Base-by-base conservation (phyloP, 768 basidiomycete species). In the Pleurotus djamor region DNA sequence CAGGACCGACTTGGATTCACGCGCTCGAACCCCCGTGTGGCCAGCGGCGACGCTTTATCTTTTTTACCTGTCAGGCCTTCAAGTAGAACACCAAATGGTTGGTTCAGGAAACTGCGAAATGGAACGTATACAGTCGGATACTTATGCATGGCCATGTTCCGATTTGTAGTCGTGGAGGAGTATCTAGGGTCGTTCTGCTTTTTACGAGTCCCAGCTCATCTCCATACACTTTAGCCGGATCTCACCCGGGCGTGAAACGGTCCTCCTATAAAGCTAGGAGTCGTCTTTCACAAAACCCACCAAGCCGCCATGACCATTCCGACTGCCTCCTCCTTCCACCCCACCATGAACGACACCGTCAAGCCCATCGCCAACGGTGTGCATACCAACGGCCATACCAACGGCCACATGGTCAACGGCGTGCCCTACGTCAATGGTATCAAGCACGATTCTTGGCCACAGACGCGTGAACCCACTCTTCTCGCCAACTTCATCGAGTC, bases 401-500 rank as follows among this genome's bases (percentile, higher is more conserved):
- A 43, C 41, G 21, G 21, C 21, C 21, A 41, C 4, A 41, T n/a
- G 35, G 16, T 35, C 4, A 54, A 54, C 16, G 47, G 47, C 47
- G 21, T 17, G 14, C 2, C 21, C n/a, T 2, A 48, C 47, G 13
- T 13, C 16, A 37, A 8, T 28, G 21, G 21, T 28, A 28, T 28
- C 52, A 54, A 13, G 52, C 34, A 14, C 34, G 36, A 37, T 35
- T 21, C 54, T 34, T 56, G 54, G 54, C 54, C 54, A 10, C 37
- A 41, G 28, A 43, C 41, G 10, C 37, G 44, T 9, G 54, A 44
- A 10, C 17, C 16, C 17, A 43, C 54, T 10, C 41, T 56, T 8
- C 54, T 56, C n/a, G 16, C 16, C 38, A 73, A 71, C 32, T 83
- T 88, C 68, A 60, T 86, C 36, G 74, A 78, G 7, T 73, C 79